Conservation (phyloP, 305 asterid genomes). For the Solanum aculeatissimum region DNA sequence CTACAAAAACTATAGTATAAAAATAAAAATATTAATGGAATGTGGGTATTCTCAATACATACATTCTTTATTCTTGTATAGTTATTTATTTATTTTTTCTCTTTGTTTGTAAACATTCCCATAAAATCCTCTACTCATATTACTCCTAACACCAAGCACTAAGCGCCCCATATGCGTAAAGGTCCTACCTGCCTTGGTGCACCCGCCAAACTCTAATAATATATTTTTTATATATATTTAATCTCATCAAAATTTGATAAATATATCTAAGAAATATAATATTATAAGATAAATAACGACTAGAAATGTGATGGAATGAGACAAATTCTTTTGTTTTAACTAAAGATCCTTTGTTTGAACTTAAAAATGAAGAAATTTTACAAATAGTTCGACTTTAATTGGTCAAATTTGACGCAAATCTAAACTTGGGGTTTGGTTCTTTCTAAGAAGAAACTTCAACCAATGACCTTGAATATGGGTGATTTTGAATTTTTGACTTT, state of each 20-base stretch:
- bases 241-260: not conserved
- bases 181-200: slow-evolving; percentile 20
- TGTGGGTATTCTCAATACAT: not conserved
- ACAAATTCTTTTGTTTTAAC: not conserved
- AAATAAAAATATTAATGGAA: not conserved
- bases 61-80: not conserved
- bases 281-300: not conserved
- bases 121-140: slow-evolving; percentile 4
- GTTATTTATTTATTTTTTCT: not conserved
- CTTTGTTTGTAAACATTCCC: slow-evolving; percentile 28
- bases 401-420: not conserved
- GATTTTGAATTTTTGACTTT: not conserved
- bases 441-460: not conserved
- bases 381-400: not conserved
- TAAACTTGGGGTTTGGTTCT: not conserved
- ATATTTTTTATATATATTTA: not conserved
- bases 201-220: not conserved
- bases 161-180: slow-evolving; percentile 30
- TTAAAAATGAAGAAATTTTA: not conserved
- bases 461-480: not conserved
- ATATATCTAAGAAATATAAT: not conserved
- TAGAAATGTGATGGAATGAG: not conserved
- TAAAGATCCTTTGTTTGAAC: not conserved
- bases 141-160: slow-evolving; percentile 32
- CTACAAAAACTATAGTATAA: not conserved